Evolutionary conservation across 768 basidiomycete genomes (phyloP).

Genomic region (Infundibulicybe gibba): DNA sequence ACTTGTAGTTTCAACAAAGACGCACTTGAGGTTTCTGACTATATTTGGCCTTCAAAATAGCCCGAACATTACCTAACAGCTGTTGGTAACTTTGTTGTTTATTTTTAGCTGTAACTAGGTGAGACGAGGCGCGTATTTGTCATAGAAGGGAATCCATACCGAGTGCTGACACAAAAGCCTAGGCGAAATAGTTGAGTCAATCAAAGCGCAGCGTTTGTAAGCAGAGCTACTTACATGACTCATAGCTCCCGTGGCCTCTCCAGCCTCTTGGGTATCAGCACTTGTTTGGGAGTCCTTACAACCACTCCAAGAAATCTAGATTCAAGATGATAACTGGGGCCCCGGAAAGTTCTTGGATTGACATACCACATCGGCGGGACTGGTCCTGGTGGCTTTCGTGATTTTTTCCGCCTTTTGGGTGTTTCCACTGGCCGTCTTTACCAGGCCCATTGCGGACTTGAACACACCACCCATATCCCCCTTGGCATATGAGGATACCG

Average conservation of each 20-base stretch:
- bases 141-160: conserved; percentile 26
- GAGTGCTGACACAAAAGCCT: conserved; percentile 59
- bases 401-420: conserved; percentile 60
- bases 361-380: conserved; percentile 83
- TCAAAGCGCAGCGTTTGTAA: background rate
- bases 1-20: conserved; percentile 27
- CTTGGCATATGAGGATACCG: conserved; percentile 69
- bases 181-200: background rate
- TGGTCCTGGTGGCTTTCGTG: conserved; percentile 62
- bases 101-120: conserved; percentile 34
- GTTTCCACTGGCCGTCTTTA: conserved; percentile 71
- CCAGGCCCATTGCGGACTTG: conserved; percentile 64
- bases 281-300: conserved; percentile 84
- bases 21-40: conserved; percentile 39
- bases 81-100: conserved; percentile 40
- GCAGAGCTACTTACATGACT: conserved; percentile 50
- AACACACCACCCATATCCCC: conserved; percentile 83
- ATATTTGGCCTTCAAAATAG: conserved; percentile 34
- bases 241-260: conserved; percentile 75
- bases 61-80: conserved; percentile 34
- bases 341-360: background rate
- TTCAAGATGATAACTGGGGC: conserved; percentile 1
- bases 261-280: conserved; percentile 67
- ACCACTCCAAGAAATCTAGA: conserved; percentile 80
- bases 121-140: background rate